phyloP scores from a whole-genome alignment of 345 rosid genomes.

The Euphorbia pulcherrima region DNA sequence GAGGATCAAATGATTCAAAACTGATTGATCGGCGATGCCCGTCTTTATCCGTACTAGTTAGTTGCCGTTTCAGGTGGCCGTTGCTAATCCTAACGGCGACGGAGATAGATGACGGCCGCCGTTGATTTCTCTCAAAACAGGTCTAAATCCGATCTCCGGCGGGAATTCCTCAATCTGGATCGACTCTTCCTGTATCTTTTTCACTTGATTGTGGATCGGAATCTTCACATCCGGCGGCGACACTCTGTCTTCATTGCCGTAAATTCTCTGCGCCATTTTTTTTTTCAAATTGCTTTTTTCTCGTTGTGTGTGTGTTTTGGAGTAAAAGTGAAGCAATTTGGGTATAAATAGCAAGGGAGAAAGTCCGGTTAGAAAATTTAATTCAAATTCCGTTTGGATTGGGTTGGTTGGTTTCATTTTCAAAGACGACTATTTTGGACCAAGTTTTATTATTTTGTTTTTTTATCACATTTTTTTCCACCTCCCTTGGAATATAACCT shows the following conservation, averaged over 20 bases:
- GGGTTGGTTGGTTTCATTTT: no score
- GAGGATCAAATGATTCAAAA: no score
- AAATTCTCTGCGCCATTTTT: conserved; percentile 4
- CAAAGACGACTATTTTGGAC: background rate
- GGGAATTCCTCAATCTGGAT: conserved; percentile 23
- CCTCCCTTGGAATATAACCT: background rate
- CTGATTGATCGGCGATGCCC: no score
- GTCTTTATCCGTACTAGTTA: background rate
- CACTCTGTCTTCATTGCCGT: conserved; percentile 3
- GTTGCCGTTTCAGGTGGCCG: conserved; percentile 1
- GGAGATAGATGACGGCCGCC: conserved; percentile 25
- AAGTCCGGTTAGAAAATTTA: background rate
- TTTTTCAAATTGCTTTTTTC: no score
- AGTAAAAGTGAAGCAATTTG: background rate
- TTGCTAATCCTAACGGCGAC: conserved; percentile 33
- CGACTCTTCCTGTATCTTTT: conserved; percentile 35
- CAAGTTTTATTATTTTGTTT: background rate
- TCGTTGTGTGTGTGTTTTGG: background rate
- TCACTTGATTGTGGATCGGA: conserved; percentile 38
- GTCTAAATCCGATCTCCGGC: conserved; percentile 25
- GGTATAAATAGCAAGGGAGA: background rate
- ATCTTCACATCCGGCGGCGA: background rate
- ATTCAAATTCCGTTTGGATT: background rate
- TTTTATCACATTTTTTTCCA: no score
- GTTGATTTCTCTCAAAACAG: conserved; percentile 22